Percentiles rank a stretch among this genome's conserved stretches.
phyloP scores from a whole-genome alignment of 345 rosid genomes.

The Lepidium aucheri region DNA sequence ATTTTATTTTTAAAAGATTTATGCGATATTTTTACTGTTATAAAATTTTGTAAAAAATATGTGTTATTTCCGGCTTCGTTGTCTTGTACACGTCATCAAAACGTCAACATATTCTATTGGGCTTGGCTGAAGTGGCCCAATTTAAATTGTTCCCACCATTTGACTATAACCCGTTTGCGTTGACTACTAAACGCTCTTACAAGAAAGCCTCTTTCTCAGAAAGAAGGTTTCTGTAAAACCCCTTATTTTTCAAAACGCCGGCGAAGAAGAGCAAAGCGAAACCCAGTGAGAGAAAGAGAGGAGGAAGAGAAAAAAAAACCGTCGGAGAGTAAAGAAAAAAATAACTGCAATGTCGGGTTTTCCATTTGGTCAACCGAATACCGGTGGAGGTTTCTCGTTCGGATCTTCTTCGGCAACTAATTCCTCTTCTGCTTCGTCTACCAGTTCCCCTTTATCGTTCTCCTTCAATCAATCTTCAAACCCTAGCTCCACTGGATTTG shows the following conservation, averaged over 20 bases:
- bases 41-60: too few relatives aligned
- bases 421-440: conserved; percentile 33
- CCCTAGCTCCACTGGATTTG: conserved; percentile 28
- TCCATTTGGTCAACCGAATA: conserved; percentile 35
- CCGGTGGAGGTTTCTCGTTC: conserved; percentile 25
- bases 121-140: conserved; percentile 3
- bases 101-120: neutral
- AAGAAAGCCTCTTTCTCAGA: neutral
- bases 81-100: neutral
- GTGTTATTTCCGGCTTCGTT: too few relatives aligned
- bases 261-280: conserved; percentile 6
- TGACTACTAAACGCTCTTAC: conserved; percentile 3
- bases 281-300: conserved; percentile 3
- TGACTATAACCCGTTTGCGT: conserved; percentile 2
- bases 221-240: conserved; percentile 21
- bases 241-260: conserved; percentile 10
- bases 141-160: neutral
- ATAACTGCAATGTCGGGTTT: conserved; percentile 28
- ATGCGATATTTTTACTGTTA: too few relatives aligned
- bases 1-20: too few relatives aligned
- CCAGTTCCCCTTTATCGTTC: conserved; percentile 29
- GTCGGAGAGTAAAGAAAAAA: conserved; percentile 33
- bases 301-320: neutral
- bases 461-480: conserved; percentile 27
- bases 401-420: conserved; percentile 33